These are phyloP conservation scores for Extremus antarcticus DNA, from an alignment of 495 filamentous ascomycete genomes.

Conservation along the genomic window DNA sequence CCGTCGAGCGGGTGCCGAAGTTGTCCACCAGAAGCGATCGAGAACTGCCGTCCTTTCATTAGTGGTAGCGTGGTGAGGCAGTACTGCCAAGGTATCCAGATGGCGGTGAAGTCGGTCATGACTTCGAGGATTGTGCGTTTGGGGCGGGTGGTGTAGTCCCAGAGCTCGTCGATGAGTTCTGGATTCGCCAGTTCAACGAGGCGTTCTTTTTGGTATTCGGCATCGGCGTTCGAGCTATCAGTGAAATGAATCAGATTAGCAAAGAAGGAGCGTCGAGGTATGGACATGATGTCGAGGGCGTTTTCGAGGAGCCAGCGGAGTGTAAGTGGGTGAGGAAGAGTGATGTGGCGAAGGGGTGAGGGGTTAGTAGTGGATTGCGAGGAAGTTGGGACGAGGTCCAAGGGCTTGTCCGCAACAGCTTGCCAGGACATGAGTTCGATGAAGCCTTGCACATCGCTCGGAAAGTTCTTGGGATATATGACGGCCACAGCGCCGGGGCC, in stretches of 20 bases:
- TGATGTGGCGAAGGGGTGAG: conserved; percentile 21
- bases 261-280: conserved; percentile 84
- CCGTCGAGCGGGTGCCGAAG: conserved; percentile 24
- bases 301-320: conserved; percentile 65
- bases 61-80: conserved; percentile 59
- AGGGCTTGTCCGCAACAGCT: conserved; percentile 52
- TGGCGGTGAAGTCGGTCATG: conserved; percentile 75
- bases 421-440: conserved; percentile 69
- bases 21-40: conserved; percentile 65
- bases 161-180: conserved; percentile 75
- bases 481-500: conserved; percentile 64
- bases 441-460: conserved; percentile 62
- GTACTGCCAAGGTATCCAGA: conserved; percentile 68
- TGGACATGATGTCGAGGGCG: conserved; percentile 77
- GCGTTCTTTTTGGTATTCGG: conserved; percentile 60
- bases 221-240: conserved; percentile 40
- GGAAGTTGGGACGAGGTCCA: conserved; percentile 23
- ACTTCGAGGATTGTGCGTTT: conserved; percentile 86
- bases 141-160: conserved; percentile 89
- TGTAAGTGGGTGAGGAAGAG: conserved; percentile 36
- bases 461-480: conserved; percentile 79
- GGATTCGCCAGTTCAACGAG: conserved; percentile 71
- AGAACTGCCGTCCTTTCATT: conserved; percentile 74
- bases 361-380: conserved; percentile 26
- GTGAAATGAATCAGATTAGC: conserved; percentile 54